phyloP scores from a whole-genome alignment of 139 green algal genomes.

The Tetradesmus obliquus region DNA sequence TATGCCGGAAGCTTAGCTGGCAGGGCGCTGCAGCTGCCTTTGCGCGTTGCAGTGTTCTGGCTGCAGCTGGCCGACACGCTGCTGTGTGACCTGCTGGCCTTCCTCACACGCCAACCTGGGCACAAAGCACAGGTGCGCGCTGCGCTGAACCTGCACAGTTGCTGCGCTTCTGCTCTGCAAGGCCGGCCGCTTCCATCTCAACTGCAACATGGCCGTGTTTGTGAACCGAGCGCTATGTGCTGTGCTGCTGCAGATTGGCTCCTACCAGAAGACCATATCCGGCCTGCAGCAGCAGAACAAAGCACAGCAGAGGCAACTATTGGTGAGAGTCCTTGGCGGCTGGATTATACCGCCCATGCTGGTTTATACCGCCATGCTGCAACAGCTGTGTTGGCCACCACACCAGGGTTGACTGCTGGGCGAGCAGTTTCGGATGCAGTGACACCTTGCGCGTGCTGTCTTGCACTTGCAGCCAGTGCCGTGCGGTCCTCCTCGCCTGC shows the following conservation, averaged over 20 bases:
- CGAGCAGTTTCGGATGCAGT: too few relatives aligned
- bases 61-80: not conserved
- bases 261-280: not conserved
- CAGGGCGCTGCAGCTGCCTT: not conserved
- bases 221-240: not conserved
- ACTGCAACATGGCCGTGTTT: too few relatives aligned
- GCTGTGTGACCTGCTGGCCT: not conserved
- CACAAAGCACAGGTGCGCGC: not conserved
- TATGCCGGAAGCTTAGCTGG: not conserved
- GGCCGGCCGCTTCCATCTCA: too few relatives aligned
- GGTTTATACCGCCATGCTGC: too few relatives aligned
- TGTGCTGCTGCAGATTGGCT: not conserved
- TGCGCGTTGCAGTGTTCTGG: not conserved
- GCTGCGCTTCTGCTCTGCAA: too few relatives aligned
- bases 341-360: too few relatives aligned
- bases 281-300: not conserved
- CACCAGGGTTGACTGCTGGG: too few relatives aligned
- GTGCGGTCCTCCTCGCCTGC: too few relatives aligned
- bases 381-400: too few relatives aligned
- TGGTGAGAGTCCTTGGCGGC: not conserved
- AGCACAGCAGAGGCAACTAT: not conserved
- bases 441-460: too few relatives aligned
- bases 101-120: not conserved
- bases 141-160: not conserved
- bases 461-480: too few relatives aligned